Percentiles rank a stretch among this genome's conserved stretches.
phyloP scores from a whole-genome alignment of 2,329 filamentous ascomycete species.

The Talaromyces sp. region DNA sequence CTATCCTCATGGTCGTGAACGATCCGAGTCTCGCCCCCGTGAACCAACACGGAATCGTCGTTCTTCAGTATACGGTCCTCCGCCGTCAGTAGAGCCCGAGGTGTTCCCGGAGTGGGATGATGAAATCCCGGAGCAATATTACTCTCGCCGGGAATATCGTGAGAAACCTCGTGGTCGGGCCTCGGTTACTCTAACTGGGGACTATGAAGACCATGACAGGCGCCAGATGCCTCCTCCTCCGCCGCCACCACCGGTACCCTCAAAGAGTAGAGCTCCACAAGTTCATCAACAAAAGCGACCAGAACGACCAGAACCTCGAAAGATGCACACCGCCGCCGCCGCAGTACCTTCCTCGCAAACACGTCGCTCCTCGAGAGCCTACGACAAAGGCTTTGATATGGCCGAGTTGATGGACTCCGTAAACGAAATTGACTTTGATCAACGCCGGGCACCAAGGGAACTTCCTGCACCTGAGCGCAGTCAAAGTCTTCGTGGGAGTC shows the following conservation, averaged over 20 bases:
- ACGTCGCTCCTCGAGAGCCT: slow-evolving; percentile 33
- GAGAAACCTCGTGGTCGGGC: slow-evolving; percentile 27
- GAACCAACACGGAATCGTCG: slow-evolving; percentile 37
- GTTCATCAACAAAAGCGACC: slow-evolving; percentile 41
- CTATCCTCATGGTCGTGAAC: slow-evolving; percentile 27
- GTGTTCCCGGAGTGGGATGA: slow-evolving; percentile 33
- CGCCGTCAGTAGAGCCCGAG: slow-evolving; percentile 33
- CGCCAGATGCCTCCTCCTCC: slow-evolving; percentile 39
- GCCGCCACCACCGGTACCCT: slow-evolving; percentile 41
- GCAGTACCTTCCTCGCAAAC: slow-evolving; percentile 23
- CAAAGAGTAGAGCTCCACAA: slow-evolving; percentile 29
- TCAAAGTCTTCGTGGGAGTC: slow-evolving; percentile 33
- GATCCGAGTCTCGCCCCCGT: slow-evolving; percentile 36
- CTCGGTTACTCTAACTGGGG: slow-evolving; percentile 30
- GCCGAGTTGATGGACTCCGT: slow-evolving; percentile 36
- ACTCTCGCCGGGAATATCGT: slow-evolving; percentile 30
- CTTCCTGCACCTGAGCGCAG: slow-evolving; percentile 37
- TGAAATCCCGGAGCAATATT: slow-evolving; percentile 33
- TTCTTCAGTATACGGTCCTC: slow-evolving; percentile 38
- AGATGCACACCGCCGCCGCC: slow-evolving; percentile 34
- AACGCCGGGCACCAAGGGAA: slow-evolving; percentile 36
- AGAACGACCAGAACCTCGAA: slow-evolving; percentile 29
- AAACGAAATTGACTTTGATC: slow-evolving; percentile 28
- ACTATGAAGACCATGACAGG: slow-evolving; percentile 34
- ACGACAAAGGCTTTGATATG: slow-evolving; percentile 31